Evolutionary conservation across 495 filamentous ascomycete genomes (phyloP), one percentile per base, ranked within the genome.

Genomic region (Parmelia sp.): DNA sequence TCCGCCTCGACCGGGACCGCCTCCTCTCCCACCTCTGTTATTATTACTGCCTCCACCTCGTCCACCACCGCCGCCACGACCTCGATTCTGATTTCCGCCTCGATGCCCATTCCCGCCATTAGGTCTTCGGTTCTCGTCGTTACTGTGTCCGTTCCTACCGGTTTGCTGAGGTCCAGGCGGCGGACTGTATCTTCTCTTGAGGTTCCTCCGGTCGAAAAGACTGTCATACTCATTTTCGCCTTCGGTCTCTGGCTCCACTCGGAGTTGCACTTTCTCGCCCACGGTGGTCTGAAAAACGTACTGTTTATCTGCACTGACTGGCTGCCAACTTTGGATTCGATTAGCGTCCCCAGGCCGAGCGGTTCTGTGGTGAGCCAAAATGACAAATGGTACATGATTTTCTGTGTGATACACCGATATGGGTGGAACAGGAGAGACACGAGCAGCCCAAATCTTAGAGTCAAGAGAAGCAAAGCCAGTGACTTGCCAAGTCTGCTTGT

Each of bases 241-340:
- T 37, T 75, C 70, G 21, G 65, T 78, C 55, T 93, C 87, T 62
- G 84, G 79, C 73, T 96, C 90, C 42, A 97, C 84, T 15, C 88
- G 83, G 53, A 97, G 76, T 56, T 93, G 76, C 23, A 88, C 83
- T 75, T 95, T 96, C 76, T 97, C 92, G 14, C 89, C 91, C 3
- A 99, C 87, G 1, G 83, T 84, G 1, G 88, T 91, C 64, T 91
- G 88, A 66, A 99, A 87, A 3, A 80, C 77, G 59, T 92, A 80
- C 4, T 78, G 75, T 62, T 86, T 84, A 21, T 90, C 86, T 35
- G 83, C 76, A 5, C 87, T 77, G 14, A 95, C 79, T 3, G 88
- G 84, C 69, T 90, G 84, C 94, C 94, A 99, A 64, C 88, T 86
- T 35, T 86, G 84, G 61, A 97, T 97, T 68, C 85, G 88, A 59